Evolutionary conservation across 208 protist species (phyloP).

Genomic region (Acanthamoeba royreba): DNA sequence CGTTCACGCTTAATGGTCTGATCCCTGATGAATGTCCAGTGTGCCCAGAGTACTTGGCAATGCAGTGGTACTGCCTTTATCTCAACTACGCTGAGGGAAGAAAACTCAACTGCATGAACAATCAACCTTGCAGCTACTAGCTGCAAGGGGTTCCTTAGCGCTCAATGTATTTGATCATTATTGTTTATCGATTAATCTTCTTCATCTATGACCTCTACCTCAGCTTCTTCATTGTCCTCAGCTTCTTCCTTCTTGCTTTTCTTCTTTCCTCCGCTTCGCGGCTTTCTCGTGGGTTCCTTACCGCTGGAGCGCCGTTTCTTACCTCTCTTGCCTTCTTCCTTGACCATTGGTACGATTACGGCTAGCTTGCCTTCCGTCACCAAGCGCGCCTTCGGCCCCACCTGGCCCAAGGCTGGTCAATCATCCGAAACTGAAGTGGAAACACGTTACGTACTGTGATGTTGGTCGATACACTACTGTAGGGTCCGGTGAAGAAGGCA

Average conservation of each 20-base stretch:
- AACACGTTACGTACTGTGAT: not conserved
- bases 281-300: not conserved
- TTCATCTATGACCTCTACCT: not conserved
- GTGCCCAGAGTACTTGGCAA: not conserved
- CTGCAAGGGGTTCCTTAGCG: too few species aligned
- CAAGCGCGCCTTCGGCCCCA: not conserved
- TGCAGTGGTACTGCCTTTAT: not conserved
- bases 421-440: not conserved
- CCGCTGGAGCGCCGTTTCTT: too few species aligned
- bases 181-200: too few species aligned
- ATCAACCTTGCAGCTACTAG: not conserved
- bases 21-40: not conserved
- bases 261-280: not conserved
- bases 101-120: not conserved
- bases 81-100: not conserved
- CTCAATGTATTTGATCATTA: too few species aligned
- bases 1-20: too few species aligned
- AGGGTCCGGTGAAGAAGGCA: not conserved
- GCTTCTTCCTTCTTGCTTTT: not conserved
- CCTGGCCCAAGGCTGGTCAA: not conserved
- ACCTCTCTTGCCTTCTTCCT: not conserved
- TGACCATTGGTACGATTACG: not conserved
- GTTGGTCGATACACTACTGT: not conserved
- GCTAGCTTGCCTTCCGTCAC: not conserved
- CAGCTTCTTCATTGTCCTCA: not conserved